These are phyloP conservation scores for Brasilioporus rufonigricans DNA, from an alignment of 768 basidiomycete species.

Conservation along the genomic window DNA sequence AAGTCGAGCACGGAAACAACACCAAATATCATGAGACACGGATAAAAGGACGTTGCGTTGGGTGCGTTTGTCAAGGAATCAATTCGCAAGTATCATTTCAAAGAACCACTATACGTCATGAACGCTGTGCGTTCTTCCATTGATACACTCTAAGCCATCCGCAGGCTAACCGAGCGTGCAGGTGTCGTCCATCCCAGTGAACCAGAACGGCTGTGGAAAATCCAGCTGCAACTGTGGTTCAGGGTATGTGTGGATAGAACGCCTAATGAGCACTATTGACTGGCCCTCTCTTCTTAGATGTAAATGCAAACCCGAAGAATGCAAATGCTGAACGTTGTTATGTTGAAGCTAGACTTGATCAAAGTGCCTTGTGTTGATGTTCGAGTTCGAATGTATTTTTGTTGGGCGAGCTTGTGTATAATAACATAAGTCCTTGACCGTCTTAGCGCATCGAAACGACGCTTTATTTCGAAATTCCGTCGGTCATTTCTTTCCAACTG, in stretches of 20 bases:
- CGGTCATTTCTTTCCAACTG: background rate
- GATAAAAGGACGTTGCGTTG: background rate
- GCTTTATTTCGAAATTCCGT: background rate
- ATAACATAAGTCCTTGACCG: background rate
- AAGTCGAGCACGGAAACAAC: background rate
- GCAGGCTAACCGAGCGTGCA: background rate
- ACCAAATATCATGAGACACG: background rate
- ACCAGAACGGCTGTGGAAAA: conserved; percentile 9
- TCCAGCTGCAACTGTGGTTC: background rate
- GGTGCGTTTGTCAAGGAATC: background rate
- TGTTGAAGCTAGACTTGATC: background rate
- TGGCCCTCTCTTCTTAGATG: background rate
- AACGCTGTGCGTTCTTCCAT: background rate
- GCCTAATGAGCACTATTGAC: background rate
- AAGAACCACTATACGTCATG: background rate
- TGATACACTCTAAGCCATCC: background rate
- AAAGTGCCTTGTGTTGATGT: background rate
- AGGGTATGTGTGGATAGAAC: background rate
- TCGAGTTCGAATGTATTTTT: background rate
- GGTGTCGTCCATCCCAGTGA: conserved; percentile 1
- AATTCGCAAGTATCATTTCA: background rate
- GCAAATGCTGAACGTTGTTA: background rate
- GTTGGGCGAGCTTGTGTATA: background rate
- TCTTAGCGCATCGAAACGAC: background rate
- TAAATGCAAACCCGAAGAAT: background rate